These are phyloP conservation scores for Leucocoprinus sp. DNA, from an alignment of 768 basidiomycete species.

Conservation along the genomic window DNA sequence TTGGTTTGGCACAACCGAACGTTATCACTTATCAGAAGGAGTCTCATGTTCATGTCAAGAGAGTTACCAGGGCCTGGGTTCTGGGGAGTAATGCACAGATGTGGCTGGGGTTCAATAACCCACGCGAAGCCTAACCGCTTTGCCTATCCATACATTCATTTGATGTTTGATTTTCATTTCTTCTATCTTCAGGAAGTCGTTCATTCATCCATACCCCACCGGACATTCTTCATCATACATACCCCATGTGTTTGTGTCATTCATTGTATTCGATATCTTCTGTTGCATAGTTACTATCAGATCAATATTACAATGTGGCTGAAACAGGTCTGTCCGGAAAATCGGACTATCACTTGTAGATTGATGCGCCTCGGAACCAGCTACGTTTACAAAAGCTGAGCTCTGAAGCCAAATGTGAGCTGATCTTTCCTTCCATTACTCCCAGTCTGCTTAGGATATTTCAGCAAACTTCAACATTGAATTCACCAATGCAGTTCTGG, in stretches of 20 bases:
- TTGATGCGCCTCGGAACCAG: too few species aligned
- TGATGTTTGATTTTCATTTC: background rate
- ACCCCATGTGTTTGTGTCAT: background rate
- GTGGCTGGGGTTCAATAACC: conserved; percentile 9
- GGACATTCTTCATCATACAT: background rate
- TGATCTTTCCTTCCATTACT: too few species aligned
- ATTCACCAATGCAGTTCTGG: too few species aligned
- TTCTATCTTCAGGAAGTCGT: background rate
- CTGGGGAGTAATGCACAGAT: conserved; percentile 10
- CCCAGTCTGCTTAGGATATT: too few species aligned
- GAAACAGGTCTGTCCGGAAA: too few species aligned
- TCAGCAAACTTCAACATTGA: too few species aligned
- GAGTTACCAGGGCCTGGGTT: conserved; percentile 9
- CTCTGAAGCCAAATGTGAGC: too few species aligned
- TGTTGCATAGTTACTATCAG: too few species aligned
- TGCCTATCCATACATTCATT: conserved; percentile 1
- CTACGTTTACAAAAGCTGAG: too few species aligned
- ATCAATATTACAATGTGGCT: too few species aligned
- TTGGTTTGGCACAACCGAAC: conserved; percentile 7
- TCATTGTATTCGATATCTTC: background rate
- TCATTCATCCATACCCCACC: background rate
- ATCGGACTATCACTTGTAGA: too few species aligned
- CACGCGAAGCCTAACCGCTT: conserved; percentile 3
- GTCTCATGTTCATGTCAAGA: conserved; percentile 6
- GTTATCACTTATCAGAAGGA: conserved; percentile 7